phyloP scores from a whole-genome alignment of 2,329 filamentous ascomycete genomes.

The Dothidotthia symphoricarpi region DNA sequence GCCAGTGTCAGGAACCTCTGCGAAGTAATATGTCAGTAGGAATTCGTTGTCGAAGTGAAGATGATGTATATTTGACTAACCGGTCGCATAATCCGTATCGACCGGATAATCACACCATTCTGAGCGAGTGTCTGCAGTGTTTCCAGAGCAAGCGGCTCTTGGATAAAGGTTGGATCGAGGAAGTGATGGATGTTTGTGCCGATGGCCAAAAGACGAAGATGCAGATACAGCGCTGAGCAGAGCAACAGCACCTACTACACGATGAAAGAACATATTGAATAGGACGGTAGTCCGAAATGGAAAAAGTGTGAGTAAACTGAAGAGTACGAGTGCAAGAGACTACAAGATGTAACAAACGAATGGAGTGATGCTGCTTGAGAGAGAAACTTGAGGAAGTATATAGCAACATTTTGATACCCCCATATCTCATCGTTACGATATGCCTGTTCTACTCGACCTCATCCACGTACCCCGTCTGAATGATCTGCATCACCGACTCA shows the following conservation, averaged over 20 bases:
- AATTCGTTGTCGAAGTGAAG: background rate
- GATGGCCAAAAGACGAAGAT: slow-evolving; percentile 1
- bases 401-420: background rate
- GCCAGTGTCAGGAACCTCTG: slow-evolving; percentile 52
- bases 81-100: slow-evolving; percentile 53
- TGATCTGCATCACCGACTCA: no score
- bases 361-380: slow-evolving; percentile 1
- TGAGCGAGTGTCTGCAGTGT: slow-evolving; percentile 29
- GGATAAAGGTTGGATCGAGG: slow-evolving; percentile 2
- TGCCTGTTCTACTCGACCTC: no score
- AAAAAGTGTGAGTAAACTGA: background rate
- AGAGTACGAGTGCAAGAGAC: background rate
- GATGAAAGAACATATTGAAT: slow-evolving; percentile 4
- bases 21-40: background rate
- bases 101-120: slow-evolving; percentile 52
- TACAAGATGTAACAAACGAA: background rate
- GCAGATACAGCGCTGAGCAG: slow-evolving; percentile 2
- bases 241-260: slow-evolving; percentile 1
- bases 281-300: background rate
- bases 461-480: no score
- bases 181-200: slow-evolving; percentile 2
- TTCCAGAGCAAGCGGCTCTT: slow-evolving; percentile 31
- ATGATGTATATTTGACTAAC: background rate
- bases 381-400: background rate
- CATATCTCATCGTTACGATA: background rate